These are phyloP conservation scores for Juglanconis sp. DNA, from an alignment of 2,329 filamentous ascomycete species.

Conservation along the genomic window DNA sequence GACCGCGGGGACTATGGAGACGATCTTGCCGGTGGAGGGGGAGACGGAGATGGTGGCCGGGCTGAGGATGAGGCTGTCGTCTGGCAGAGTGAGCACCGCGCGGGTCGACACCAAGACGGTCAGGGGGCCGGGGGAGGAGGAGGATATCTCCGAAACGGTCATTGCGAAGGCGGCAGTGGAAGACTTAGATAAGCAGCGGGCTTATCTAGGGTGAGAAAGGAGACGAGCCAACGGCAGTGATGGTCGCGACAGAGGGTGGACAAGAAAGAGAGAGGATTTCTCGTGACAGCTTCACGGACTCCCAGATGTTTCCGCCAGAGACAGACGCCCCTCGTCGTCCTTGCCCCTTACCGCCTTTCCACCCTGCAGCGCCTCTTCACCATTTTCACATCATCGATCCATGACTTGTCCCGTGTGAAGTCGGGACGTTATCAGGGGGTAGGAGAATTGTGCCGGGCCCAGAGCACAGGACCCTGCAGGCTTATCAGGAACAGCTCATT, in stretches of 20 bases:
- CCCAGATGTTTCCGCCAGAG: background rate
- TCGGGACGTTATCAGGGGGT: background rate
- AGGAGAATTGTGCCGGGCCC: background rate
- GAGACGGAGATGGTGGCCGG: conserved; percentile 83
- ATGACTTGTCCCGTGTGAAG: background rate
- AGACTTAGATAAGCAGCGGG: background rate
- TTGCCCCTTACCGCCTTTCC: background rate
- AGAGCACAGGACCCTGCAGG: background rate
- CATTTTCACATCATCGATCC: background rate
- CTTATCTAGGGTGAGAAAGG: no score
- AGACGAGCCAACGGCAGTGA: no score
- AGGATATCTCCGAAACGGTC: conserved; percentile 26
- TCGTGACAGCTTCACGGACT: background rate
- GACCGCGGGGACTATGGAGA: conserved; percentile 68
- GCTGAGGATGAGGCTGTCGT: conserved; percentile 61
- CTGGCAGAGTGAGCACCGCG: conserved; percentile 71
- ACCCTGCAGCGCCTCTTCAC: background rate
- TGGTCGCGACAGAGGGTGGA: no score
- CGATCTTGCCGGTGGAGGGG: conserved; percentile 76
- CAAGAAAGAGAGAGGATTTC: no score
- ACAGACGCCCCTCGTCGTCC: background rate
- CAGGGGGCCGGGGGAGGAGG: conserved; percentile 38
- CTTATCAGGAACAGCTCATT: conserved; percentile 5
- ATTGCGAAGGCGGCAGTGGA: conserved; percentile 23
- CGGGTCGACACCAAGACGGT: conserved; percentile 81